Percentiles rank a stretch among this genome's conserved stretches.
Conservation (phyloP, 2,329 filamentous ascomycete genomes). For the Aspergillus pseudonomiae region DNA sequence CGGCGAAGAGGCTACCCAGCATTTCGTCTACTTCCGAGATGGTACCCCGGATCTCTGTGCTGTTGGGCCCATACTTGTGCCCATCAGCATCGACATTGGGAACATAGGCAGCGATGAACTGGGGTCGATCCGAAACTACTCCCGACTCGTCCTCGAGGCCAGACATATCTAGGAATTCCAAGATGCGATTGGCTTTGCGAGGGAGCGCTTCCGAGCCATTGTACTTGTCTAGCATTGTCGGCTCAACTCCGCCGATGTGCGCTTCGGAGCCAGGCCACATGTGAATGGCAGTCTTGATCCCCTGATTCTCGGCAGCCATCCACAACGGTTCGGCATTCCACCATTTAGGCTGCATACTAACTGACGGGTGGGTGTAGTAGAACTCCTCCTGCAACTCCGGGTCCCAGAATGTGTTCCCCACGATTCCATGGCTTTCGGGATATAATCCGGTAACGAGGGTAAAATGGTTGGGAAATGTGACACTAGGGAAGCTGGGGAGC, state of each 20-base stretch:
- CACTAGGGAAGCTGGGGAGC: constrained; percentile 90
- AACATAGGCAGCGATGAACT: constrained; percentile 92
- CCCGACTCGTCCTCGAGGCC: constrained; percentile 64
- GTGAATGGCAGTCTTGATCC: constrained; percentile 79
- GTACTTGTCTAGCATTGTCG: constrained; percentile 81
- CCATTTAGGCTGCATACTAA: constrained; percentile 85
- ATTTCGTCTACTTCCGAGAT: constrained; percentile 81
- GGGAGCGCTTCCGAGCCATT: constrained; percentile 75
- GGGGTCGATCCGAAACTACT: constrained; percentile 67
- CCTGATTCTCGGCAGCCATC: constrained; percentile 85
- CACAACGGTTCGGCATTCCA: constrained; percentile 94
- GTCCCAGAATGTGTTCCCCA: constrained; percentile 96
- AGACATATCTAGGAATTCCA: constrained; percentile 83
- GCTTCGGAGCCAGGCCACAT: constrained; percentile 99
- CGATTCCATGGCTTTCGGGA: constrained; percentile 88
- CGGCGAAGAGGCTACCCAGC: constrained; percentile 74
- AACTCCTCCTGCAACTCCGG: constrained; percentile 76
- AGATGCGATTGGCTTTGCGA: constrained; percentile 75
- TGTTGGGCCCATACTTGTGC: constrained; percentile 89
- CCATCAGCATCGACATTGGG: constrained; percentile 88
- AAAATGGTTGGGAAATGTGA: constrained; percentile 97
- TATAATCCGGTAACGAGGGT: constrained; percentile 90
- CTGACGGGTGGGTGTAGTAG: constrained; percentile 76
- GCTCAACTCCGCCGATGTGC: constrained; percentile 73
- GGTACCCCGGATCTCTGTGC: constrained; percentile 80